Percentiles rank a stretch among this genome's conserved stretches.
phyloP scores from a whole-genome alignment of 2,329 filamentous ascomycete species.

The Zasmidium citrigriseum region DNA sequence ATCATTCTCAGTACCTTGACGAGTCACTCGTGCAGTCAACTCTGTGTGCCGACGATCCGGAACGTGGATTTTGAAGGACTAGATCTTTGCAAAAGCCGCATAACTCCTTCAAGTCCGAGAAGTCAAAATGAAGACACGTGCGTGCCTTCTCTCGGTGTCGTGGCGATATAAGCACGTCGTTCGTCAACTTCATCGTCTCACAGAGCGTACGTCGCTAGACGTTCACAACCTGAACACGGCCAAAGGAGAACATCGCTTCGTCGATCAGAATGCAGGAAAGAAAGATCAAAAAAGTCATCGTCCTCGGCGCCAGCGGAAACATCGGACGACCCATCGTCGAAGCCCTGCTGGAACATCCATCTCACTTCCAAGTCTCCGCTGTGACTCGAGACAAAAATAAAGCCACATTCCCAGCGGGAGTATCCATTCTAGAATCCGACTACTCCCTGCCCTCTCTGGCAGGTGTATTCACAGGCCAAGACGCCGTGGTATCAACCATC shows the following conservation, averaged over 20 bases:
- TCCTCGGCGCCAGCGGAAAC: background rate
- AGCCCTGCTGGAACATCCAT: background rate
- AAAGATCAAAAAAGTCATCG: background rate
- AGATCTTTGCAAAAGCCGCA: background rate
- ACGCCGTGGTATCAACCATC: background rate
- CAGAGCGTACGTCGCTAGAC: too few relatives aligned
- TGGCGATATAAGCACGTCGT: too few relatives aligned
- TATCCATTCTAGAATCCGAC: background rate
- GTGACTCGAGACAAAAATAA: background rate
- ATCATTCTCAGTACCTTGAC: too few relatives aligned
- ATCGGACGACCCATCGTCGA: background rate
- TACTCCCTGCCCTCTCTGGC: background rate
- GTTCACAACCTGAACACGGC: too few relatives aligned
- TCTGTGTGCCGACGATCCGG: too few relatives aligned
- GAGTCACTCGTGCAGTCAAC: too few relatives aligned
- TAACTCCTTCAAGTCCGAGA: background rate
- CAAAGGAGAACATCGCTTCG: too few relatives aligned
- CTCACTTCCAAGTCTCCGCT: background rate
- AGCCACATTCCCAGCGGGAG: background rate
- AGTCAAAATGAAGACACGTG: too few relatives aligned
- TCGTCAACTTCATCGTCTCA: too few relatives aligned
- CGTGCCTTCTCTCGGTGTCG: too few relatives aligned
- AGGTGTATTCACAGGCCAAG: background rate
- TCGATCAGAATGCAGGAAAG: background rate
- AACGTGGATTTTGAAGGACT: too few relatives aligned